phyloP scores from a whole-genome alignment of 805 yeast genomes.

The Sugiyamaella chiloensis region DNA sequence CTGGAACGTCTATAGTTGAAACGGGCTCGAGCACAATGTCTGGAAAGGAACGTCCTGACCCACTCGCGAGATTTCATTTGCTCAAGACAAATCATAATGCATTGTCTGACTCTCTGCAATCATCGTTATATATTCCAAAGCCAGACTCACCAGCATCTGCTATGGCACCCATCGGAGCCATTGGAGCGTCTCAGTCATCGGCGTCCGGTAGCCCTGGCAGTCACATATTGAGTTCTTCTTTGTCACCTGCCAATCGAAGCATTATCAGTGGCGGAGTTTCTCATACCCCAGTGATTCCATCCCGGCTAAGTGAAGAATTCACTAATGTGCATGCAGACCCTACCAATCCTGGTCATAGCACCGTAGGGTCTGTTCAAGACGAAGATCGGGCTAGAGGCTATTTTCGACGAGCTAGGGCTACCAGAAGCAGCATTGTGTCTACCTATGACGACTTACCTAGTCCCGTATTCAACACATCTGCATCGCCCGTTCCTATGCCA shows the following conservation, averaged over 20 bases:
- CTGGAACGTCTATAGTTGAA: constrained; percentile 1
- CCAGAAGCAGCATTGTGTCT: constrained; percentile 1
- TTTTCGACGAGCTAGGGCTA: not conserved
- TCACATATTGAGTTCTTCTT: not conserved
- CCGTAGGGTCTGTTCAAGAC: constrained; percentile 18
- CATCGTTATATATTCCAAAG: constrained; percentile 21
- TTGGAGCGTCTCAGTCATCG: constrained; percentile 8
- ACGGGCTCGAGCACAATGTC: not conserved
- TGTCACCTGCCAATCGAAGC: constrained; percentile 13
- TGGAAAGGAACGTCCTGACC: constrained; percentile 14
- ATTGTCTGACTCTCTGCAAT: constrained; percentile 35
- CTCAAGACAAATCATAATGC: constrained; percentile 33
- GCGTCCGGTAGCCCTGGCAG: constrained; percentile 8
- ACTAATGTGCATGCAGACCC: not conserved
- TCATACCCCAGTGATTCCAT: constrained; percentile 36
- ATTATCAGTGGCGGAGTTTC: constrained; percentile 13
- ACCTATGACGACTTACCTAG: constrained; percentile 2
- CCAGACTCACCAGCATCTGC: constrained; percentile 12
- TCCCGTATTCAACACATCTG: not conserved
- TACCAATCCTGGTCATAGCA: not conserved
- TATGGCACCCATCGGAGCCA: not conserved
- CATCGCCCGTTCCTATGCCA: not conserved
- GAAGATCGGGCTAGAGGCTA: not conserved
- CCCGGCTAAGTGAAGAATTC: constrained; percentile 35
- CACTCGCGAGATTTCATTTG: constrained; percentile 35